Percentiles rank a stretch among this genome's conserved stretches.
Conservation (phyloP, 192 early-diverging fungal genomes). For the Linnemannia zychae region DNA sequence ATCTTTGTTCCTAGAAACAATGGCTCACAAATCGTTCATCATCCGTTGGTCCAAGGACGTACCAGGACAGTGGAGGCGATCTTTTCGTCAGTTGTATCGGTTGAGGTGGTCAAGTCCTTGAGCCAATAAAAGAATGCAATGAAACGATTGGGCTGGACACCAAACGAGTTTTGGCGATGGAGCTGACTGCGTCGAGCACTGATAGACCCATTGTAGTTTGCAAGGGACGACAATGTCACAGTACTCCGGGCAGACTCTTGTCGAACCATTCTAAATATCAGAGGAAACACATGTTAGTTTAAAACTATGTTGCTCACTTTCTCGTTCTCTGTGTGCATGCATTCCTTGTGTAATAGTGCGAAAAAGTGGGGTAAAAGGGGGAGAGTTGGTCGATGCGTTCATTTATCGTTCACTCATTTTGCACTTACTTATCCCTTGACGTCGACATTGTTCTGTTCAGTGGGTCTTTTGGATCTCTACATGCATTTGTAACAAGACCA, state of each 20-base stretch:
- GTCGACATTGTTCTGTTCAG: constrained; percentile 32
- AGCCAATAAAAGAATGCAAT: constrained; percentile 8
- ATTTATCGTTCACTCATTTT: not conserved
- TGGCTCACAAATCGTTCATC: not conserved
- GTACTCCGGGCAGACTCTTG: constrained; percentile 21
- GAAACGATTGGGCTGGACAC: constrained; percentile 22
- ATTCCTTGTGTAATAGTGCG: not conserved
- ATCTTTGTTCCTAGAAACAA: not conserved
- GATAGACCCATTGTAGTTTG: constrained; percentile 30
- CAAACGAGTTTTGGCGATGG: constrained; percentile 48
- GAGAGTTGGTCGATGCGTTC: not conserved
- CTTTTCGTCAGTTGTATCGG: constrained; percentile 52
- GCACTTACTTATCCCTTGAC: constrained; percentile 27
- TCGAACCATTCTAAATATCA: constrained; percentile 22
- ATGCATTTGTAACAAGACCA: not conserved
- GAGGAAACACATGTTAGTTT: not conserved
- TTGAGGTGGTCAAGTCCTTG: constrained; percentile 23
- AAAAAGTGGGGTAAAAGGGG: not conserved
- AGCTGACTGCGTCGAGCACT: constrained; percentile 45
- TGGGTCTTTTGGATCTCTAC: constrained; percentile 47
- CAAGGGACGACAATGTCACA: constrained; percentile 15
- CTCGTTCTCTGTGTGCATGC: not conserved
- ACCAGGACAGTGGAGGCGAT: constrained; percentile 37
- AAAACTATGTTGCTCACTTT: not conserved
- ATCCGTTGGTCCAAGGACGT: not conserved